Percentiles rank a stretch among this genome's conserved stretches.
Conservation (phyloP, 2,329 filamentous ascomycete species). For the Beauveria asiatica region DNA sequence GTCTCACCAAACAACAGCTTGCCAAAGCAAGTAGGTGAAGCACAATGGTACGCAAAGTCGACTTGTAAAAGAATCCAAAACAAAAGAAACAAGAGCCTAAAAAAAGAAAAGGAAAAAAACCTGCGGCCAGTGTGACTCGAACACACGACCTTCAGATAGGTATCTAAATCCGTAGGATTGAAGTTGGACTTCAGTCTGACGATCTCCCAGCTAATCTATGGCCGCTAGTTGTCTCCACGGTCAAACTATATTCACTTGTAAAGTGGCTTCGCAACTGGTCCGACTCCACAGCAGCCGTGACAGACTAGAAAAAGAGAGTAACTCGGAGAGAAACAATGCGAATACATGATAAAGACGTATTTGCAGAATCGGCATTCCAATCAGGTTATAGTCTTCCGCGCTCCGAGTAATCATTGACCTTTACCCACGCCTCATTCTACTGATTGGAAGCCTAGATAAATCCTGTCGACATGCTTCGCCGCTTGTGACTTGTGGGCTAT, state of each 20-base stretch:
- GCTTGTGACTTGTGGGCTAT: no score
- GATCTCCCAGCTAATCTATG: slow-evolving; percentile 1
- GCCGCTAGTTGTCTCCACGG: neutral
- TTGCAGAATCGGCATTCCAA: neutral
- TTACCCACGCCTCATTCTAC: no score
- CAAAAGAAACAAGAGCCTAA: no score
- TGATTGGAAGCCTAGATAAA: no score
- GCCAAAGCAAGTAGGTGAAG: no score
- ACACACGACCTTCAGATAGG: neutral
- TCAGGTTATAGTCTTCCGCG: no score
- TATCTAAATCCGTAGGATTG: neutral
- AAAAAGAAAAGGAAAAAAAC: neutral
- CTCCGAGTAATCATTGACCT: no score
- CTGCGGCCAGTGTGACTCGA: neutral
- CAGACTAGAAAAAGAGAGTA: neutral
- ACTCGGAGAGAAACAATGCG: neutral
- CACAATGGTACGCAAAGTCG: no score
- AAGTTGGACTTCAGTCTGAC: neutral
- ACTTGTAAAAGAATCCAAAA: no score
- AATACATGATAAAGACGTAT: neutral
- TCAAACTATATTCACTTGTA: neutral
- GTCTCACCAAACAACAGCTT: no score
- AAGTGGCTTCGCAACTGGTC: neutral
- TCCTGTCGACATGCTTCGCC: no score
- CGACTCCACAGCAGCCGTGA: neutral